Conservation (phyloP, 1,284 basidiomycete species). For the Trichosporon faecale region DNA sequence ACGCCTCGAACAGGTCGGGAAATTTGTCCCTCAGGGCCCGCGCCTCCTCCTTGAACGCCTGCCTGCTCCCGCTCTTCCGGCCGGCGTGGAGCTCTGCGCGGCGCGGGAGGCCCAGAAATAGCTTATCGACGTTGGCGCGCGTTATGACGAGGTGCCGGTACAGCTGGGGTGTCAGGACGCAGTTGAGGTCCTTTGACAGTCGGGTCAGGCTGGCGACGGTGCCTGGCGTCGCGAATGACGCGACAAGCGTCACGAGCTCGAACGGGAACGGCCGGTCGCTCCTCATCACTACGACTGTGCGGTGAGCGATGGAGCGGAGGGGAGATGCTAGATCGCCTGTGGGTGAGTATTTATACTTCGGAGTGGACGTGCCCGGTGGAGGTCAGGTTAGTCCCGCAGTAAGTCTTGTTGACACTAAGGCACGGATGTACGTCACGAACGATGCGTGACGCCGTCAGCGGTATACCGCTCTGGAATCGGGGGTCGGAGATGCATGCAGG, state of each 20-base stretch:
- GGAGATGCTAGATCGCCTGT: not conserved
- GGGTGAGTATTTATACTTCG: not conserved
- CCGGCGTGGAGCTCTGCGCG: not conserved
- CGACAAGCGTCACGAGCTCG: not conserved
- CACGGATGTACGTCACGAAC: not conserved
- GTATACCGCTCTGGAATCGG: no score
- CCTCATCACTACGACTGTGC: not conserved
- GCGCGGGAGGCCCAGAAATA: not conserved
- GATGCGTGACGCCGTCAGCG: no score
- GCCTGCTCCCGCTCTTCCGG: not conserved
- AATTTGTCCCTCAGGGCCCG: not conserved
- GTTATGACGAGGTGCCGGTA: not conserved
- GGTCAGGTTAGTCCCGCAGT: not conserved
- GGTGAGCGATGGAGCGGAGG: not conserved
- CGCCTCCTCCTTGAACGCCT: not conserved
- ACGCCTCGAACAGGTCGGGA: not conserved
- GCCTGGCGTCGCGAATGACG: not conserved
- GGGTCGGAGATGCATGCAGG: no score
- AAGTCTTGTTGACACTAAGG: not conserved
- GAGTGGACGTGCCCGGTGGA: not conserved
- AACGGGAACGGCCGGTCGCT: not conserved
- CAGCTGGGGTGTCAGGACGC: not conserved
- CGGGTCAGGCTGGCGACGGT: not conserved
- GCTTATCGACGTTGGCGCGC: not conserved
- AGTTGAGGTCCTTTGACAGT: not conserved